Evolutionary conservation across 2,329 filamentous ascomycete species (phyloP).

Genomic region (Fonsecaea pedrosoi): DNA sequence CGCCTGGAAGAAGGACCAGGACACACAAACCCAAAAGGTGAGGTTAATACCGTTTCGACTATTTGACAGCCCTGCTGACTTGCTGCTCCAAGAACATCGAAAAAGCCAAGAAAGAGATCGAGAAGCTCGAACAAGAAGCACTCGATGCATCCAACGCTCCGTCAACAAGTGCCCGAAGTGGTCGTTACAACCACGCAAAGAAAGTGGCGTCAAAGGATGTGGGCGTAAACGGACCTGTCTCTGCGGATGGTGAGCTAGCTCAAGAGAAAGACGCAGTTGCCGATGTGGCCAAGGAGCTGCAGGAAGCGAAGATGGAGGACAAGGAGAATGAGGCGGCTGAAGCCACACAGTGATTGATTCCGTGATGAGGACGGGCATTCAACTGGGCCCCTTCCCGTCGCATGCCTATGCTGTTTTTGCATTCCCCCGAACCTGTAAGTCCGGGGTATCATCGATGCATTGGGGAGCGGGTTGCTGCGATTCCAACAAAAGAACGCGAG

Average conservation of each 20-base stretch:
- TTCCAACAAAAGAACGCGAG: neutral
- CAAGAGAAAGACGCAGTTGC: conserved; percentile 66
- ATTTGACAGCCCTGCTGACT: conserved; percentile 18
- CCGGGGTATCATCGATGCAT: conserved; percentile 34
- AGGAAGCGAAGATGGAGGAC: conserved; percentile 67
- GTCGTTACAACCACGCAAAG: conserved; percentile 60
- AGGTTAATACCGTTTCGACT: conserved; percentile 45
- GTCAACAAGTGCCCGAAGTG: conserved; percentile 44
- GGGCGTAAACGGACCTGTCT: conserved; percentile 58
- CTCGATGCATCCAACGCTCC: conserved; percentile 61
- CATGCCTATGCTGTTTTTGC: neutral
- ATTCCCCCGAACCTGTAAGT: conserved; percentile 26
- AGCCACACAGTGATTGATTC: conserved; percentile 14
- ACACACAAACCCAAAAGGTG: conserved; percentile 87
- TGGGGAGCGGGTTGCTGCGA: neutral
- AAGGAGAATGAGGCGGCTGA: conserved; percentile 26
- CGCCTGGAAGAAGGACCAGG: conserved; percentile 90
- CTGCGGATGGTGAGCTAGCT: conserved; percentile 60
- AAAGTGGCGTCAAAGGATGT: conserved; percentile 60
- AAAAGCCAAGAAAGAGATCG: conserved; percentile 95
- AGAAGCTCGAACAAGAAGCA: conserved; percentile 77
- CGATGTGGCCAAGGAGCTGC: conserved; percentile 66
- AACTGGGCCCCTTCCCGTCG: neutral
- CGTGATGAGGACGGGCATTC: neutral
- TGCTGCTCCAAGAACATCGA: conserved; percentile 77